Evolutionary conservation across 441 rosid genomes (phyloP), one percentile per base, ranked within the genome.

Genomic region (Jatropha podagrica): DNA sequence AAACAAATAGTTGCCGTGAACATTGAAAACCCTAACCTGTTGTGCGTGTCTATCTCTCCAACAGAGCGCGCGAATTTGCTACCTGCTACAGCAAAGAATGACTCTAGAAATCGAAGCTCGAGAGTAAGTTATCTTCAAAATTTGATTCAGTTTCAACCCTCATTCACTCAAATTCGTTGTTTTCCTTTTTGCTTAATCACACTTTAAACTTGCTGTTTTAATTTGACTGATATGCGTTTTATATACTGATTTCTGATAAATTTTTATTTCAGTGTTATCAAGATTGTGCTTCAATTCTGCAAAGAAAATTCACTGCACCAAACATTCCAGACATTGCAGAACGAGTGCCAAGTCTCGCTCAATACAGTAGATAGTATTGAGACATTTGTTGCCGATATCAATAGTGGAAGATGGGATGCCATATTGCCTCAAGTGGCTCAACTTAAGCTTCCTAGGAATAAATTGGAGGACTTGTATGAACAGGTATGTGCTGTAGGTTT

Each of bases 221-320:
- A 9, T 46, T 5, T 6, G 48, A 20, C 4, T 7, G 9, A 7
- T 44, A 10, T 20, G 51, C 42, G 5, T 42, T 27, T 42, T 2
- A 23, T 40, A 52, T 6, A 23, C 44, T 40, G 44, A n/a, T 56
- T 20, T 18, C 14, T 61, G 51, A 20, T 13, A 17, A 48, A 42
- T 66, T 66, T 59, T 80, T 68, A 56, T 13, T 56, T 23, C 96
- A 94, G 98, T 78, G 98, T 95, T 5, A 92, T 97, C 61, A 97
- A 94, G 88, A 91, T 92, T 48, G 95, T 93, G 81, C 97, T 95
- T 67, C 99, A 97, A 77, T 97, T 92, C 85, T 97, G 98, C 88
- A 97, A 97, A 83, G 98, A 97, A 79, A 91, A 95, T 81, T 93
- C 98, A 5, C 83, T 97, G 89, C 89, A 89, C 75, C 98, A 95